A percentile compares a stretch with the other conserved stretches of the same genome.
Evolutionary conservation across 306 rosid genomes (phyloP).

Genomic region (Alnus glutinosa): DNA sequence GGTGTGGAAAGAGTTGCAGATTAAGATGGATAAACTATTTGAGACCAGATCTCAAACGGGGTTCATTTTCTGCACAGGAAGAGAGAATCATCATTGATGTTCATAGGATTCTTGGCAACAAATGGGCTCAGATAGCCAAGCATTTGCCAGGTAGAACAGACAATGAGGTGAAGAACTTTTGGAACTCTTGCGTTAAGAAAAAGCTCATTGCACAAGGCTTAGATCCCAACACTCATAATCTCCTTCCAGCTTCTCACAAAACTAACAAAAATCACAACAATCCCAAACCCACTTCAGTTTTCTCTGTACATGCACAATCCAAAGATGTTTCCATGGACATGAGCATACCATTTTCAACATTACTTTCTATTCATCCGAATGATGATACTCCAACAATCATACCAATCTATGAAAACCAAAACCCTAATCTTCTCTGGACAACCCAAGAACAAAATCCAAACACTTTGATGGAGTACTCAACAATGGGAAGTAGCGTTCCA

Average conservation of each 20-base stretch:
- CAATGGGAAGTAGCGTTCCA: neutral
- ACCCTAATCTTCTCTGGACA: slow-evolving; percentile 21
- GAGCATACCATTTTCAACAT: neutral
- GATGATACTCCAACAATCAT: neutral
- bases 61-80: slow-evolving; percentile 71
- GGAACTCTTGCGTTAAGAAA: slow-evolving; percentile 89
- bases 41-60: slow-evolving; percentile 84
- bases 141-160: slow-evolving; percentile 93
- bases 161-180: slow-evolving; percentile 88
- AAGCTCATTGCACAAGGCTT: slow-evolving; percentile 80
- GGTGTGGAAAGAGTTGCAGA: slow-evolving; percentile 94
- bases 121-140: slow-evolving; percentile 96
- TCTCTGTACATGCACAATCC: neutral
- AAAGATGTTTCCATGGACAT: slow-evolving; percentile 15
- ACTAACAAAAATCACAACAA: neutral
- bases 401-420: slow-evolving; percentile 16
- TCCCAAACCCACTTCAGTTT: slow-evolving; percentile 1
- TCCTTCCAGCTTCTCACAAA: slow-evolving; percentile 34
- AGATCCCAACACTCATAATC: slow-evolving; percentile 89
- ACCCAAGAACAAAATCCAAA: slow-evolving; percentile 13
- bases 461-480: neutral
- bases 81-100: slow-evolving; percentile 73
- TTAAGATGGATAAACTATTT: slow-evolving; percentile 84
- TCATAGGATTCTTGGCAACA: slow-evolving; percentile 85
- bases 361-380: slow-evolving; percentile 2